A percentile compares a stretch with the other conserved stretches of the same genome.
phyloP scores from a whole-genome alignment of 1,139 yeast species.

The Pichia sp. region DNA sequence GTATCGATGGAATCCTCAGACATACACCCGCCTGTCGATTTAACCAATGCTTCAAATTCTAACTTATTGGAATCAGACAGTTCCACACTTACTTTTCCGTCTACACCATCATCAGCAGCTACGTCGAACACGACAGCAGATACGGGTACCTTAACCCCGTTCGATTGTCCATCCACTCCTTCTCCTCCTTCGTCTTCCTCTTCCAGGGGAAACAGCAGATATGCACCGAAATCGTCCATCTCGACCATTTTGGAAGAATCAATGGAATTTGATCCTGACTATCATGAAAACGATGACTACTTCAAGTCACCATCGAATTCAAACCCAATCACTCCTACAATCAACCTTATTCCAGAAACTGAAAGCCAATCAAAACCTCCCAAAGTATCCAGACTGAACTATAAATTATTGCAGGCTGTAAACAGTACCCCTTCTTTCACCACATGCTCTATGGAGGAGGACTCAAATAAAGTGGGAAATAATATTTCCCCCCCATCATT shows the following conservation, averaged over 20 bases:
- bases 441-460: neutral
- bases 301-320: constrained; percentile 53
- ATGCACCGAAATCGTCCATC: constrained; percentile 16
- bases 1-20: neutral
- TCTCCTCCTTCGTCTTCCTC: neutral
- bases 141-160: neutral
- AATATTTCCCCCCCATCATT: neutral
- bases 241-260: constrained; percentile 34
- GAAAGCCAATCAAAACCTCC: neutral
- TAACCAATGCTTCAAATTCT: no score
- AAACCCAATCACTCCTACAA: constrained; percentile 11
- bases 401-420: constrained; percentile 2
- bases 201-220: neutral
- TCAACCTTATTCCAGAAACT: neutral
- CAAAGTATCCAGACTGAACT: constrained; percentile 1
- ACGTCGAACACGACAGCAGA: neutral
- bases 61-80: no score
- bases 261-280: constrained; percentile 38
- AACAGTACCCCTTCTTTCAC: neutral
- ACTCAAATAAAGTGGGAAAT: neutral
- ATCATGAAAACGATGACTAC: constrained; percentile 34
- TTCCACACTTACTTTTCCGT: neutral
- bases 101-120: neutral
- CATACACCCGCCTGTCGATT: neutral
- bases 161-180: neutral